Evolutionary conservation across 805 yeast species (phyloP).

Genomic region (Zygosaccharomyces rouxii): DNA sequence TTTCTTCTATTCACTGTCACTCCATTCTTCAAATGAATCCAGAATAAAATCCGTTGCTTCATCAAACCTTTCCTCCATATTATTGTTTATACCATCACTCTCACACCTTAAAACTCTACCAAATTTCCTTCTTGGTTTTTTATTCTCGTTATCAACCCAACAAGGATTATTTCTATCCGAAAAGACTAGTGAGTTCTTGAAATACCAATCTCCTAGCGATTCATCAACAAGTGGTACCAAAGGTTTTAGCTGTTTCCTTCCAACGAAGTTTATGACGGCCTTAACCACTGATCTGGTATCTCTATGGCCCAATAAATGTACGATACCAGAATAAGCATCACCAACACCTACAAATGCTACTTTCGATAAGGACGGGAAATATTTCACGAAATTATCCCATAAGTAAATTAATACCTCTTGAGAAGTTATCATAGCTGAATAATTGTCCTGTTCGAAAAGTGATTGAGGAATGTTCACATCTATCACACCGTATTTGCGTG

Average conservation of each 20-base stretch:
- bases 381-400: constrained; percentile 88
- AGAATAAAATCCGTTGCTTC: constrained; percentile 81
- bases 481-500: constrained; percentile 66
- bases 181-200: constrained; percentile 76
- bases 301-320: constrained; percentile 83
- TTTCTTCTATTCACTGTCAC: constrained; percentile 37
- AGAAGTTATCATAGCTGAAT: constrained; percentile 60
- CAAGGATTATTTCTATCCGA: constrained; percentile 70
- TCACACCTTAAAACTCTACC: constrained; percentile 82
- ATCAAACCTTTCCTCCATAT: constrained; percentile 74
- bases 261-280: constrained; percentile 67
- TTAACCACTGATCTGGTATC: constrained; percentile 58
- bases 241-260: constrained; percentile 65
- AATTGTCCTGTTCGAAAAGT: constrained; percentile 43
- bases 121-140: constrained; percentile 82
- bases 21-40: constrained; percentile 71
- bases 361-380: constrained; percentile 59
- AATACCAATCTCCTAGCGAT: constrained; percentile 86
- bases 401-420: constrained; percentile 74
- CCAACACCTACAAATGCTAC: constrained; percentile 84
- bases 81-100: constrained; percentile 66
- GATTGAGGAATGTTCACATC: constrained; percentile 76
- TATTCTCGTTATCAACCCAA: constrained; percentile 62
- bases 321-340: constrained; percentile 80
- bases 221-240: constrained; percentile 87